Evolutionary conservation across 805 yeast genomes (phyloP).

Genomic region (Starmerella riodocensis): DNA sequence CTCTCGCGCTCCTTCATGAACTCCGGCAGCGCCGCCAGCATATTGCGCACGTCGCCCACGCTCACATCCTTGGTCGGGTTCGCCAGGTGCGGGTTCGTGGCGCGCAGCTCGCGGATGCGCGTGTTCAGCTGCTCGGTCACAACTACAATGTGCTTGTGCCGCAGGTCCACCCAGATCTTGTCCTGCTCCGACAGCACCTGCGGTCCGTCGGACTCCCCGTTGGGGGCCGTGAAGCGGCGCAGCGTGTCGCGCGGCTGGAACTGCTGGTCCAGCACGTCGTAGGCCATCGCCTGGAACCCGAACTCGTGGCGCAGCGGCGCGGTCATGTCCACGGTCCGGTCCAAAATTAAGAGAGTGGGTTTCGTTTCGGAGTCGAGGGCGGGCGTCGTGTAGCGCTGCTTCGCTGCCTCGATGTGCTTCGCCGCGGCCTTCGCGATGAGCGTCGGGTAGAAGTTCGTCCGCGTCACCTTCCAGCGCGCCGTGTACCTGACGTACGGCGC

Average conservation of each 20-base stretch:
- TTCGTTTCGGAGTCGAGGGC: constrained; percentile 39
- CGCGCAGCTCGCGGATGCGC: constrained; percentile 49
- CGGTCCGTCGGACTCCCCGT: constrained; percentile 22
- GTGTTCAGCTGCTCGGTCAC: constrained; percentile 49
- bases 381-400: constrained; percentile 24
- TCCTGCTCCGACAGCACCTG: constrained; percentile 45
- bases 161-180: constrained; percentile 54
- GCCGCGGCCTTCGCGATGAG: constrained; percentile 25
- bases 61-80: constrained; percentile 52
- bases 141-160: constrained; percentile 65
- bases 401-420: constrained; percentile 7
- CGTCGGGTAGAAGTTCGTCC: constrained; percentile 49
- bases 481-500: constrained; percentile 75
- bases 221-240: constrained; percentile 15
- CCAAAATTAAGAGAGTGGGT: constrained; percentile 62
- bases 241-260: constrained; percentile 6
- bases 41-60: constrained; percentile 59
- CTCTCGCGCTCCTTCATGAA: constrained; percentile 28
- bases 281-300: constrained; percentile 81
- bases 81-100: constrained; percentile 62
- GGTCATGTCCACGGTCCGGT: constrained; percentile 68
- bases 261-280: constrained; percentile 40
- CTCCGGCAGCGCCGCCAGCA: constrained; percentile 36
- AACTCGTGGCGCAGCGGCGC: constrained; percentile 84
- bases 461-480: constrained; percentile 27